Base-by-base conservation (phyloP, 805 yeast genomes). In the Barnettozyma wickerhamii region DNA sequence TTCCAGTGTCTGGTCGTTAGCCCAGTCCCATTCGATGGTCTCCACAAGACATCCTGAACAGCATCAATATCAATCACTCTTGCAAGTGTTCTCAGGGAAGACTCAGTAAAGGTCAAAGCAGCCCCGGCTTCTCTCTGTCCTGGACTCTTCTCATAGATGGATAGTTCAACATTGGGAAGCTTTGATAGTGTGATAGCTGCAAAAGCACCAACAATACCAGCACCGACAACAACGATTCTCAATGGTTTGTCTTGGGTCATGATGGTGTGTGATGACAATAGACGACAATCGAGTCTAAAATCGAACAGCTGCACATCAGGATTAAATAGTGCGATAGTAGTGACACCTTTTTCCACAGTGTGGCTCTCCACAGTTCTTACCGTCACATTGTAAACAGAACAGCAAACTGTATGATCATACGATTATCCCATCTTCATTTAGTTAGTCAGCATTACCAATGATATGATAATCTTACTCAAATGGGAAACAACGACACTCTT, bases 101-200 rank as follows among this genome's bases (percentile, higher is more conserved):
- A 32, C 23, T 46, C 47, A 13, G 42, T 40, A 21, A 40, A 43
- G 7, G 49, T 42, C 6, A 46, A n/a, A 7, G 49, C 49, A 23
- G 49, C 49, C 17, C 49, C 49, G 3, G 49, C 37, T 38, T 46
- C 49, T 35, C 49, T 43, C 17, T 28, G 27, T 3, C 31, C 47
- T 9, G 43, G 36, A 27, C 43, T 37, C 26, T 43, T 46, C 13
- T 46, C 49, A 19, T 43, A 46, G 19, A 46, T 36, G 7, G 40
- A 29, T 10, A 46, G 24, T 10, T 43, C 29, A 17, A 43, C 49
- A 9, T 46, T 43, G 28, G 49, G 45, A 9, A 46, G 21, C 14
- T 40, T 46, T 10, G 40, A 34, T 13, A 46, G 26, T 3, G 44
- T 19, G 12, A 43, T 38, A 13, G 47, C 45, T 15, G 37, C 38